phyloP scores from a whole-genome alignment of 2,329 filamentous ascomycete genomes.

The Cyclaneusma minus region DNA sequence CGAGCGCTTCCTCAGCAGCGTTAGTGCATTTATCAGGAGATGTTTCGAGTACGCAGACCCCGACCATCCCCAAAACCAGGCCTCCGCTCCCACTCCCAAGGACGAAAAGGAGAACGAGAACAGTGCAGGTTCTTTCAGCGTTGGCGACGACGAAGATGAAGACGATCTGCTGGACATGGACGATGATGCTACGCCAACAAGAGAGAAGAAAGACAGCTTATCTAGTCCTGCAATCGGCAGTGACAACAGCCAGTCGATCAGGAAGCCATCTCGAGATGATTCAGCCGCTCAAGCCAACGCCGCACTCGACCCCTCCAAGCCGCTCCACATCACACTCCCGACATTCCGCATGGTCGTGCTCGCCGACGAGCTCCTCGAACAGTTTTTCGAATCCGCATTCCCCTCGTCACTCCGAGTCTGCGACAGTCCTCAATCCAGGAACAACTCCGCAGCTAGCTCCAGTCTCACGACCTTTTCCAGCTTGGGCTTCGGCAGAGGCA shows the following conservation, averaged over 20 bases:
- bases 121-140: conserved; percentile 47
- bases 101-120: conserved; percentile 20
- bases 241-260: conserved; percentile 8
- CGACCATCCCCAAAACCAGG: conserved; percentile 53
- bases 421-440: conserved; percentile 31
- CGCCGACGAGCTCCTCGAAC: conserved; percentile 85
- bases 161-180: conserved; percentile 48
- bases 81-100: conserved; percentile 14
- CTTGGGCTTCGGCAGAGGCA: conserved; percentile 38
- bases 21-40: conserved; percentile 86
- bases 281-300: conserved; percentile 37
- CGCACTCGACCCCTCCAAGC: conserved; percentile 82
- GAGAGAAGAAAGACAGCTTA: conserved; percentile 26
- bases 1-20: conserved; percentile 80
- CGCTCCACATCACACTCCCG: conserved; percentile 86
- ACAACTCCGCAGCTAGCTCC: conserved; percentile 32
- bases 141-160: conserved; percentile 57
- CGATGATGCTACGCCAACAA: conserved; percentile 22
- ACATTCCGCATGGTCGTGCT: conserved; percentile 98
- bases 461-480: conserved; percentile 78
- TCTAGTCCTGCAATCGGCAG: conserved; percentile 20
- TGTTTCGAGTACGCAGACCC: conserved; percentile 98
- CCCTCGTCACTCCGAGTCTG: conserved; percentile 83
- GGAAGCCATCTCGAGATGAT: conserved; percentile 13
- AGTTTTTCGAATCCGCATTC: conserved; percentile 95